phyloP scores from a whole-genome alignment of 192 early-diverging fungal species.

The Gonapodya prolifera region DNA sequence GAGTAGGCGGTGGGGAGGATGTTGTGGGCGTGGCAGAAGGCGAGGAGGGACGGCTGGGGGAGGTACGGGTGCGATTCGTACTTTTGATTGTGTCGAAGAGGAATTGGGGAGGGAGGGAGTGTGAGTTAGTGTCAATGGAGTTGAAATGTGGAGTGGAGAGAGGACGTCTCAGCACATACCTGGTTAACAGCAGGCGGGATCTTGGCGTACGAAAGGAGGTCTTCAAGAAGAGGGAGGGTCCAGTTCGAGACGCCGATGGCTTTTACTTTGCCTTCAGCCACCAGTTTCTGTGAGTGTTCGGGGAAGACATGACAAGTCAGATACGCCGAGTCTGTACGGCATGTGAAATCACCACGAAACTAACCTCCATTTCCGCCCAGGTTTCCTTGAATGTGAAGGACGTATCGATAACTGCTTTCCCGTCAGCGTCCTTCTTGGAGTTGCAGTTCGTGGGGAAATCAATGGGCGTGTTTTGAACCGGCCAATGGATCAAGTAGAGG shows the following conservation, averaged over 20 bases:
- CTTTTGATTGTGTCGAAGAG: too few relatives aligned
- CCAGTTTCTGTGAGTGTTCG: too few relatives aligned
- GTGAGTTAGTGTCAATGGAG: slow-evolving; percentile 75
- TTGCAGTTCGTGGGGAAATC: slow-evolving; percentile 13
- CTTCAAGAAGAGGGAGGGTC: slow-evolving; percentile 34
- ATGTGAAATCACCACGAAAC: too few relatives aligned
- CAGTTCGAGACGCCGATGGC: slow-evolving; percentile 83
- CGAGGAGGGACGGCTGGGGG: slow-evolving; percentile 46
- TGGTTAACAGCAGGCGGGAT: slow-evolving; percentile 77
- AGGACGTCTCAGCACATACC: not conserved
- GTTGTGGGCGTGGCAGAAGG: slow-evolving; percentile 51
- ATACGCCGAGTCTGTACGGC: too few relatives aligned
- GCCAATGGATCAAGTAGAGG: slow-evolving; percentile 49
- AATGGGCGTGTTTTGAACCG: not conserved
- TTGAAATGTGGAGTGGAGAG: too few relatives aligned
- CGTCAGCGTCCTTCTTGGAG: slow-evolving; percentile 28
- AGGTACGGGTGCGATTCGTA: too few relatives aligned
- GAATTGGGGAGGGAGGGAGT: slow-evolving; percentile 64
- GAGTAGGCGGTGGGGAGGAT: slow-evolving; percentile 74
- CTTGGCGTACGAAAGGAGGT: slow-evolving; percentile 46
- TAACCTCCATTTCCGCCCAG: slow-evolving; percentile 77
- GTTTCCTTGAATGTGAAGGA: slow-evolving; percentile 50
- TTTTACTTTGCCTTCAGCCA: slow-evolving; percentile 54
- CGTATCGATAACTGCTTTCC: slow-evolving; percentile 8
- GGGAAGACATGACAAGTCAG: too few relatives aligned